phyloP scores from a whole-genome alignment of 108 stramenopile species.

The Schizochytrium sp. region DNA sequence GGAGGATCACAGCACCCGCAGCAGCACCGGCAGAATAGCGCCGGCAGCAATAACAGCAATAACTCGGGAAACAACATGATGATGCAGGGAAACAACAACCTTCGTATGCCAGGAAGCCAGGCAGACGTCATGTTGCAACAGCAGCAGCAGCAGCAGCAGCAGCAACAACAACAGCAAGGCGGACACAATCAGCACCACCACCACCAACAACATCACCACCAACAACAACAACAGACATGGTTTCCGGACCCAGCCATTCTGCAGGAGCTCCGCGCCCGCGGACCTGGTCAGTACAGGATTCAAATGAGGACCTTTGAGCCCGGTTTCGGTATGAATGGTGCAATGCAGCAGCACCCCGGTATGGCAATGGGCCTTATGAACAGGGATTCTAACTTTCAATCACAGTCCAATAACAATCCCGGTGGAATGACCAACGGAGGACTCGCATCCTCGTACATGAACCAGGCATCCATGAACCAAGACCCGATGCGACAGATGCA shows the following conservation, averaged over 20 bases:
- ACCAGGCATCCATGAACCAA: background rate
- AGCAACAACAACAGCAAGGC: background rate
- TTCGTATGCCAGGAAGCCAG: too few relatives aligned
- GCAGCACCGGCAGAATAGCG: too few relatives aligned
- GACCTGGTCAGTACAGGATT: conserved; percentile 37
- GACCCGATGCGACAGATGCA: background rate
- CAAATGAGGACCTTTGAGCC: background rate
- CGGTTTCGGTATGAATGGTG: background rate
- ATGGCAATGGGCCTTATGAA: background rate
- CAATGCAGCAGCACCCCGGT: background rate
- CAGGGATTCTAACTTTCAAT: background rate
- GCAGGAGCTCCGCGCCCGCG: conserved; percentile 24
- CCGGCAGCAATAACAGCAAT: too few relatives aligned
- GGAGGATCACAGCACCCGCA: too few relatives aligned
- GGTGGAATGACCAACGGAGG: background rate
- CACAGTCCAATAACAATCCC: background rate
- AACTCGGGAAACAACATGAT: too few relatives aligned
- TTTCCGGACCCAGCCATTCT: conserved; percentile 23
- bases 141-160: conserved; percentile 3
- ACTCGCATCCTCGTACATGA: background rate
- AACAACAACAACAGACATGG: conserved; percentile 42
- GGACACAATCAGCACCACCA: background rate
- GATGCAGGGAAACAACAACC: too few relatives aligned
- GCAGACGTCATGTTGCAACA: background rate
- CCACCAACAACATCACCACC: conserved; percentile 47